phyloP scores from a whole-genome alignment of 2,329 filamentous ascomycete genomes.

The Fusarium nisikadoi region DNA sequence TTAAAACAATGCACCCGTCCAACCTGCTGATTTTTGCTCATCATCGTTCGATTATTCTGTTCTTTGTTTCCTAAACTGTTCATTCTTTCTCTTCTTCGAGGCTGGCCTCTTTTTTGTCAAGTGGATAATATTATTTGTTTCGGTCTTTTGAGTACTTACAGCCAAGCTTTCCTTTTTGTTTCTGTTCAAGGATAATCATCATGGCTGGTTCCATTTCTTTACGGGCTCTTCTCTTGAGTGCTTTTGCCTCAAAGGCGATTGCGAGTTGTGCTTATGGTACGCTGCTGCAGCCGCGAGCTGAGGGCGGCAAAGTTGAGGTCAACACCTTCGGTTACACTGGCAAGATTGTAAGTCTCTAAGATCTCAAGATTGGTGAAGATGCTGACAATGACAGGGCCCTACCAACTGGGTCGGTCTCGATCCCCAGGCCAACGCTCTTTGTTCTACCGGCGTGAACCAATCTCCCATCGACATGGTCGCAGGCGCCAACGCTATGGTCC shows the following conservation, averaged over 20 bases:
- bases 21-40: conserved; percentile 26
- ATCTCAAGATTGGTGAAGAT: not conserved
- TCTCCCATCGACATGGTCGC: conserved; percentile 65
- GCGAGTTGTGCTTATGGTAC: conserved; percentile 56
- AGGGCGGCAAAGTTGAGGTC: conserved; percentile 46
- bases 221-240: conserved; percentile 16
- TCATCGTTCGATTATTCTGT: conserved; percentile 29
- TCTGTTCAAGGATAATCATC: not conserved
- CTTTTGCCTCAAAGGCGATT: conserved; percentile 30
- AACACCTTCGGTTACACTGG: conserved; percentile 50
- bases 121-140: conserved; percentile 15
- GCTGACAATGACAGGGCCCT: conserved; percentile 51
- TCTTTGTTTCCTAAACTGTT: not conserved
- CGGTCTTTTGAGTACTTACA: not conserved
- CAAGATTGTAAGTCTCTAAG: not conserved
- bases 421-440: conserved; percentile 54
- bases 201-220: conserved; percentile 28
- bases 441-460: conserved; percentile 60
- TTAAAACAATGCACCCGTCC: conserved; percentile 14
- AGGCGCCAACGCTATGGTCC: conserved; percentile 40
- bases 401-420: conserved; percentile 63
- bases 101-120: conserved; percentile 23
- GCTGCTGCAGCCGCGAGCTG: conserved; percentile 47
- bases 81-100: conserved; percentile 16
- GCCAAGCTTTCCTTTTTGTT: not conserved